A percentile compares a stretch with the other conserved stretches of the same genome.
Evolutionary conservation across 768 basidiomycete species (phyloP).

Genomic region (Phlebiopsis gigantea): DNA sequence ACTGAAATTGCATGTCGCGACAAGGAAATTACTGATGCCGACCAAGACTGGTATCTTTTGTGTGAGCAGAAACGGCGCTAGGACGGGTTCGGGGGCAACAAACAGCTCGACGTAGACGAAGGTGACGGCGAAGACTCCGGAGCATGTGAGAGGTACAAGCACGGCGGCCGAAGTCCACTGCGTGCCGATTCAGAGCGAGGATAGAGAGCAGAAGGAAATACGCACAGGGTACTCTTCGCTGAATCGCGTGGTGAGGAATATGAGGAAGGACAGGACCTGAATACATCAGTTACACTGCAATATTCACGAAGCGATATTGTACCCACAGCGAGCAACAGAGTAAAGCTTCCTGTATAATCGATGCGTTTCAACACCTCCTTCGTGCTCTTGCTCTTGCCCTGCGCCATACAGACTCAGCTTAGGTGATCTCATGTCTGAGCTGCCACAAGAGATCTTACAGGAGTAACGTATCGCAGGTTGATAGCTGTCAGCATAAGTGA

Average conservation of each 20-base stretch:
- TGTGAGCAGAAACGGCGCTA: conserved; percentile 60
- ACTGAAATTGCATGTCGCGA: conserved; percentile 68
- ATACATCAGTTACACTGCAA: not conserved
- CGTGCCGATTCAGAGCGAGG: not conserved
- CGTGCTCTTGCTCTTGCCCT: conserved; percentile 66
- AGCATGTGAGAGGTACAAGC: conserved; percentile 39
- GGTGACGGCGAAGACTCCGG: conserved; percentile 37
- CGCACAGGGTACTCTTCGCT: conserved; percentile 61
- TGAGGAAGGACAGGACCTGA: conserved; percentile 44
- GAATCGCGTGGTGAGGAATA: conserved; percentile 66
- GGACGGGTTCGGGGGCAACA: conserved; percentile 64
- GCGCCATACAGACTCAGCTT: not conserved
- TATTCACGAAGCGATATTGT: not conserved
- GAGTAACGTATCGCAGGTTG: conserved; percentile 62
- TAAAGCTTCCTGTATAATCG: conserved; percentile 68
- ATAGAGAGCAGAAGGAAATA: not conserved
- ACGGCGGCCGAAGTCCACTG: conserved; percentile 62
- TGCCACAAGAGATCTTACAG: conserved; percentile 35
- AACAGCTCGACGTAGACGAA: conserved; percentile 63
- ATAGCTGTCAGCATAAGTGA: conserved; percentile 53
- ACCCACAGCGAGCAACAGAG: conserved; percentile 56
- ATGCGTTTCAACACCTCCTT: conserved; percentile 68
- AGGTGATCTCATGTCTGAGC: not conserved
- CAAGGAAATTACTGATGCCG: conserved; percentile 67
- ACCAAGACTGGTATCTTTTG: conserved; percentile 70